These are phyloP conservation scores for Melastoma candidum DNA, from an alignment of 441 rosid species.

Conservation along the genomic window DNA sequence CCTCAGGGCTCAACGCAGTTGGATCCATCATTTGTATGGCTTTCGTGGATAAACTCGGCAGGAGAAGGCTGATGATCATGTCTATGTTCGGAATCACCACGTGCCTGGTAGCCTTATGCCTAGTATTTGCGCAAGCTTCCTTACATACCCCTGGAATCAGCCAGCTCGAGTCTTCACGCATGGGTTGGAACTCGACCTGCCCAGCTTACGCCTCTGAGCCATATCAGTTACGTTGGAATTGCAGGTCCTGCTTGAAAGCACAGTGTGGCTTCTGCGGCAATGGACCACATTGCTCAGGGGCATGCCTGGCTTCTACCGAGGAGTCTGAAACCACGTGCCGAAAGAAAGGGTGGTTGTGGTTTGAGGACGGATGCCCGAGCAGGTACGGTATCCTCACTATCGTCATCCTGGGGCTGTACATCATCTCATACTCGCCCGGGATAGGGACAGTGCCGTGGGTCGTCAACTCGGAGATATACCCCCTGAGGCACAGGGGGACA, in stretches of 20 bases:
- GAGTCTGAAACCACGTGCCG: too few relatives aligned
- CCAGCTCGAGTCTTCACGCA: constrained; percentile 24
- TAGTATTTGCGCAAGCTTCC: constrained; percentile 46
- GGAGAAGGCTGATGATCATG: constrained; percentile 57
- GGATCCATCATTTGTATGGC: constrained; percentile 66
- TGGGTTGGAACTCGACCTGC: constrained; percentile 59
- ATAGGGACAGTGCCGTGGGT: constrained; percentile 92
- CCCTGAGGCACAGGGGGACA: constrained; percentile 63
- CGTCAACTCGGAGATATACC: constrained; percentile 87
- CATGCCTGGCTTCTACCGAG: too few relatives aligned
- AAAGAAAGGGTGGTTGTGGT: constrained; percentile 25
- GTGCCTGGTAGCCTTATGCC: constrained; percentile 37
- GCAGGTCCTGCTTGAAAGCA: constrained; percentile 61
- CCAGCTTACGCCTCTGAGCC: constrained; percentile 16
- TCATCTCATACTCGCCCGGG: constrained; percentile 69
- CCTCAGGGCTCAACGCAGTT: constrained; percentile 60
- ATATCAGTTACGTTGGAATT: constrained; percentile 40
- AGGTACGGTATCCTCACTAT: constrained; percentile 57
- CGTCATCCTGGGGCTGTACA: constrained; percentile 51
- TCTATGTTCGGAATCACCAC: constrained; percentile 55
- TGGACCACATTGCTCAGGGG: too few relatives aligned
- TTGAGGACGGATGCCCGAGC: constrained; percentile 71
- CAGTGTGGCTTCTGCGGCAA: constrained; percentile 32
- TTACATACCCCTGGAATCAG: constrained; percentile 43
- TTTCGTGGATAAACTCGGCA: constrained; percentile 67